These are phyloP conservation scores for Cytospora piceicola DNA, from an alignment of 2,329 filamentous ascomycete species.

Conservation along the genomic window DNA sequence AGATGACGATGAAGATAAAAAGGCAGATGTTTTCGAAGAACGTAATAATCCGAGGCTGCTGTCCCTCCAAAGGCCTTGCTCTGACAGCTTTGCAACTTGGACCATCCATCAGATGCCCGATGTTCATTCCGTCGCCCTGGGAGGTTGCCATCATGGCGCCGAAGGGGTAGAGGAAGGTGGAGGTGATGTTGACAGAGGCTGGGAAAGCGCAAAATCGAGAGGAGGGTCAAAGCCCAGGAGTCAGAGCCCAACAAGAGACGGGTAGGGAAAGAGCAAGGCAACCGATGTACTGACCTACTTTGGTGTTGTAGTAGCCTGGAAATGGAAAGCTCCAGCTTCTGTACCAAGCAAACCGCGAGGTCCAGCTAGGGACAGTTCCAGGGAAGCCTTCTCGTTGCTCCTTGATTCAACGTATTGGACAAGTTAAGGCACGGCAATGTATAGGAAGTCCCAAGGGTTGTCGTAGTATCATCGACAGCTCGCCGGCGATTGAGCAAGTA, in stretches of 20 bases:
- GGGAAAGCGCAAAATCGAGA: neutral
- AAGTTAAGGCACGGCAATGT: neutral
- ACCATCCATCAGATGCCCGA: neutral
- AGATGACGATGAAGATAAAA: conserved; percentile 13
- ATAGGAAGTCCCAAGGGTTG: neutral
- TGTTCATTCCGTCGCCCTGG: neutral
- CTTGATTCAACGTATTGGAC: neutral
- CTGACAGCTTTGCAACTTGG: conserved; percentile 3
- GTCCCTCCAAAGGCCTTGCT: conserved; percentile 8
- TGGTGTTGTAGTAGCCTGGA: conserved; percentile 23
- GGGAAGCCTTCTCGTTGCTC: neutral
- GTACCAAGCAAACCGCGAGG: conserved; percentile 12
- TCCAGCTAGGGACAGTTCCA: conserved; percentile 7
- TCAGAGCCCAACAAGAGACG: neutral
- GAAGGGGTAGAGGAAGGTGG: neutral
- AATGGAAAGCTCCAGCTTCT: conserved; percentile 9
- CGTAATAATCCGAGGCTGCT: conserved; percentile 3
- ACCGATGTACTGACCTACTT: conserved; percentile 21
- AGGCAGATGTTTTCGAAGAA: conserved; percentile 9
- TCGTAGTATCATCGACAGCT: conserved; percentile 12
- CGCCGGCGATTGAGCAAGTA: neutral
- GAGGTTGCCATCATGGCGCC: conserved; percentile 12
- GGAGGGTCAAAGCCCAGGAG: conserved; percentile 2
- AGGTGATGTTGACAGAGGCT: neutral
- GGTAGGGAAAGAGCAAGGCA: conserved; percentile 10